Base-by-base conservation (phyloP, 768 basidiomycete genomes). In the Boletus vinaceobasis region DNA sequence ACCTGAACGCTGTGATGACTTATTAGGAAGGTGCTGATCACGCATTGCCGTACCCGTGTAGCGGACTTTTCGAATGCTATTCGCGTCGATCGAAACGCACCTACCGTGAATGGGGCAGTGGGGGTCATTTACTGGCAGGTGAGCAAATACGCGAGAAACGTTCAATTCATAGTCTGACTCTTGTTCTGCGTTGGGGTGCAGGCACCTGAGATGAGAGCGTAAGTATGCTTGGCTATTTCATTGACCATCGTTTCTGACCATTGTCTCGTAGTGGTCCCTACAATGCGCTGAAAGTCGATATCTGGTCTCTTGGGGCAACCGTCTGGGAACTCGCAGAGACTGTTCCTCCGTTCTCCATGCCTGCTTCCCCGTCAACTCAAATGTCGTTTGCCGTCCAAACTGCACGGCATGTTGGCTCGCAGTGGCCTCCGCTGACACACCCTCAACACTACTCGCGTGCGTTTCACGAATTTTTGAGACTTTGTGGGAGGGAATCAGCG, bases 61-160 rank as follows among this genome's bases (percentile, higher is more conserved):
- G 90, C 87, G 57, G 91, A 93, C 69, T 93, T 93, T 70, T 89
- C 90, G 3, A 86, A 78, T 53, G 89, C 89, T 17, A 78, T 90
- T 15, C 78, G 77, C 59, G 80, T 89, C 13, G 65, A 80, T 13
- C 68, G 67, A n/a, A 76, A 79, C 10, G 69, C 75, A 0, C 79
- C 86, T 3, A 76, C 75, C 58, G 73, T 77, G 17, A 75, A 74
- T 17, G 88, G 89, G 33, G 67, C 71, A 23, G 87, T 82, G 4
- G 90, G 90, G 7, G 88, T 92, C 19, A 67, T 83, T 19, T 91
- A 85, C 73, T 93, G 90, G 90, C 90, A 91, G 78, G 84, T 79
- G 53, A 58, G 79, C 59, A 2, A 36, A 51, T 31, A 7, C n/a
- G 5, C 17, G 17, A 23, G 43, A 46, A 44, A 32, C n/a, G 6